A percentile compares a stretch with the other conserved stretches of the same genome.
These are phyloP conservation scores for Pseudocercospora crystallina DNA, from an alignment of 2,329 filamentous ascomycete species.

Conservation along the genomic window DNA sequence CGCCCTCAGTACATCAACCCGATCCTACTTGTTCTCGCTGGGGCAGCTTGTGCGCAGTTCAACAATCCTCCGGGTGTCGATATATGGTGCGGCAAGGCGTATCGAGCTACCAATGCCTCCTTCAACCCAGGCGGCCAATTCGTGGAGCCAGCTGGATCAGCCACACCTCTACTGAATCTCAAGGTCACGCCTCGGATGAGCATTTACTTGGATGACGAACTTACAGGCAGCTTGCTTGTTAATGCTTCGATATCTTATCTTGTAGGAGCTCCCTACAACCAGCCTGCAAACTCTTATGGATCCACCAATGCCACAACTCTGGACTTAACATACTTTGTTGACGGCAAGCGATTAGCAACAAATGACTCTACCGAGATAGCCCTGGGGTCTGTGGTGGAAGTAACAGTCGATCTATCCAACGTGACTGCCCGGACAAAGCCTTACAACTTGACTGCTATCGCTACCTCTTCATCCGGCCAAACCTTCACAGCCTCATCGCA, in stretches of 20 bases:
- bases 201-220: constrained; percentile 45
- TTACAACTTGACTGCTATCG: constrained; percentile 40
- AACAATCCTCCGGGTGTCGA: constrained; percentile 40
- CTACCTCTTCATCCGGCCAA: constrained; percentile 33
- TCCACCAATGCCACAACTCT: not conserved
- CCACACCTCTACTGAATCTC: constrained; percentile 41
- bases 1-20: too few relatives aligned
- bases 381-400: constrained; percentile 13
- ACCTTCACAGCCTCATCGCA: constrained; percentile 37
- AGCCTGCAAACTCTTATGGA: too few relatives aligned
- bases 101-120: constrained; percentile 39
- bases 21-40: not conserved
- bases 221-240: constrained; percentile 40
- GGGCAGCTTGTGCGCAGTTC: constrained; percentile 10
- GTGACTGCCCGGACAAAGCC: constrained; percentile 14
- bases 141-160: constrained; percentile 37
- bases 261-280: constrained; percentile 29
- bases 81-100: constrained; percentile 53
- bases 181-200: constrained; percentile 46
- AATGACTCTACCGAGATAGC: constrained; percentile 25
- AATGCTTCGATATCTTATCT: constrained; percentile 43
- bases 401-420: not conserved
- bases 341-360: constrained; percentile 3
- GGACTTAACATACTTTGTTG: constrained; percentile 19
- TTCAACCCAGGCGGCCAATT: constrained; percentile 51